A percentile compares a stretch with the other conserved stretches of the same genome.
Evolutionary conservation across 1,284 basidiomycete genomes (phyloP).

Genomic region (Ustilago curta): DNA sequence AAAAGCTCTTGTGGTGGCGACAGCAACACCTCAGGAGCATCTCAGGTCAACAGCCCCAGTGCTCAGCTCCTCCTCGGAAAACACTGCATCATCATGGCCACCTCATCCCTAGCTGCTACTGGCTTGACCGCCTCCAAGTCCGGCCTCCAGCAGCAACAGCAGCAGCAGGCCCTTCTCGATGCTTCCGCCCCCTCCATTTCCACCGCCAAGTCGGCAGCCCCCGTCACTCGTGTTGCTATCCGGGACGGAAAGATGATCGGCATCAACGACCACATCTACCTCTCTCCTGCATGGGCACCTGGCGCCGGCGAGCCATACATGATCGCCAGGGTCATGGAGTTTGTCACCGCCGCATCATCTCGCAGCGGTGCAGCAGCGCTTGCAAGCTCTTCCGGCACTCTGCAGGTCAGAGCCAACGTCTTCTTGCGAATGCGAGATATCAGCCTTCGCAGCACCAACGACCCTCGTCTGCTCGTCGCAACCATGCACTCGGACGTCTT

Average conservation of each 20-base stretch:
- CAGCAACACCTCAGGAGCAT: neutral
- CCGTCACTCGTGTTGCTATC: constrained; percentile 56
- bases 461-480: constrained; percentile 88
- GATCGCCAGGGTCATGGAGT: constrained; percentile 94
- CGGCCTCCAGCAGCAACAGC: constrained; percentile 45
- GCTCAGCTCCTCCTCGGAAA: neutral
- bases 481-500: constrained; percentile 95
- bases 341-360: constrained; percentile 82
- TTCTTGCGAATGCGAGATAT: constrained; percentile 93
- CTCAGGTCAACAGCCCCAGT: neutral
- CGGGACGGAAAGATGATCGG: constrained; percentile 58
- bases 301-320: constrained; percentile 89
- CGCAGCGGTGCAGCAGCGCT: constrained; percentile 76
- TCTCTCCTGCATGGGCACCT: constrained; percentile 87
- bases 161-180: constrained; percentile 48
- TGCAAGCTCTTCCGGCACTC: constrained; percentile 70
- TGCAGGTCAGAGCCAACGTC: constrained; percentile 83
- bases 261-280: constrained; percentile 86
- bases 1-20: neutral
- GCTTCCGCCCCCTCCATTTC: constrained; percentile 32
- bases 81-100: constrained; percentile 27
- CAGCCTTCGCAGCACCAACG: constrained; percentile 83
- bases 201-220: constrained; percentile 37
- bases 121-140: constrained; percentile 50
- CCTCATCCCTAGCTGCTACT: constrained; percentile 42